phyloP scores from a whole-genome alignment of 176 grass and related monocot genomes.

The Triticum timopheevii region DNA sequence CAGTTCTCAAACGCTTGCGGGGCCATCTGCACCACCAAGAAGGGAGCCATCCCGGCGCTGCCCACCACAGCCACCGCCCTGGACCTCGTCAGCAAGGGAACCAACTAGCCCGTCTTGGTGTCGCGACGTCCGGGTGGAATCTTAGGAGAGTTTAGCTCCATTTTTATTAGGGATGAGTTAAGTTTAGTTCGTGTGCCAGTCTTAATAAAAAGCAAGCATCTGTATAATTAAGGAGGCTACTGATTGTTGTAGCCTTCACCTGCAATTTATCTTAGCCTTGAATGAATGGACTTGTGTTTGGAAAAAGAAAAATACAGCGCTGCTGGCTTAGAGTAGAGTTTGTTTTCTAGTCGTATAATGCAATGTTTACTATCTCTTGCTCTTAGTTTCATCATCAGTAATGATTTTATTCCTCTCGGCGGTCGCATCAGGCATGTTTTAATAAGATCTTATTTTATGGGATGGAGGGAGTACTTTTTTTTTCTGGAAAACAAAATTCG shows the following conservation, averaged over 20 bases:
- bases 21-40: constrained; percentile 82
- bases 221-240: background rate
- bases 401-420: too few species aligned
- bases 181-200: background rate
- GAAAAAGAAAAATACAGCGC: too few species aligned
- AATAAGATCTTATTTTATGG: too few species aligned
- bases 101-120: constrained; percentile 19
- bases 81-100: constrained; percentile 49
- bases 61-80: constrained; percentile 43
- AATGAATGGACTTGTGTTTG: background rate
- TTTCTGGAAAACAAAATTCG: too few species aligned
- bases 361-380: too few species aligned
- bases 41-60: constrained; percentile 84
- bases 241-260: background rate
- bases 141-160: background rate
- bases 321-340: too few species aligned
- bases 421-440: too few species aligned
- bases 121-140: background rate
- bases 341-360: too few species aligned
- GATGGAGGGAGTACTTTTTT: too few species aligned
- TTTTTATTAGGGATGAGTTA: background rate
- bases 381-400: too few species aligned
- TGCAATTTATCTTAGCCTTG: background rate
- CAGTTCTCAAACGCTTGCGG: constrained; percentile 77
- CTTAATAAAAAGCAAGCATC: too few species aligned